Evolutionary conservation across 495 filamentous ascomycete species (phyloP), one percentile per base, ranked within the genome.

Genomic region (Hypoxylon perforatum): DNA sequence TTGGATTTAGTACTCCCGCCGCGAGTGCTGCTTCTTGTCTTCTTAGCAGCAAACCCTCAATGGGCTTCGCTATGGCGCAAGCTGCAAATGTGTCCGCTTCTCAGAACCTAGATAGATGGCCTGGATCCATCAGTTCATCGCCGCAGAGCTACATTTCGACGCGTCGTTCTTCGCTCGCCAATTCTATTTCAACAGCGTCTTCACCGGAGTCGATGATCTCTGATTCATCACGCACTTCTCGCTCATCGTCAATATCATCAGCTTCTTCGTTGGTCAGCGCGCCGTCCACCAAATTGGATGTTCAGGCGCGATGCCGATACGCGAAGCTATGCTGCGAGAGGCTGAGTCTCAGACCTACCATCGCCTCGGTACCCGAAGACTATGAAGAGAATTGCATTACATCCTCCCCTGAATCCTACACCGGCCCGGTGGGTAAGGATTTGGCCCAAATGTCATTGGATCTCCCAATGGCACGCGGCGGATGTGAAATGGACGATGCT

Each of bases 151-250:
- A 88, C 78, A 79, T 83, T 76, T 78, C 85, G 67, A 81, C 84
- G 63, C 87, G 91, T 57, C 88, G 91, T 60, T 91, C 91, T 19
- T 93, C 92, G 38, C 80, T 92, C 62, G 90, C 92, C 72, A 90
- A 87, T 70, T 89, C 91, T 6, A 83, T 87, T 62, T 95, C 92
- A 2, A 88, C 87, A 25, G 83, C 87, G 39, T 96, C 92, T 51
- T 96, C 92, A 35, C 93, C 93, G 42, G 93, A 96, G 68, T 96
- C 92, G 57, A 94, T 95, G 92, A 80, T 96, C 21, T 95, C 92
- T 47, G 93, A 96, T 77, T 87, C 82, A 47, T 94, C 91, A 38
- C 87, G 85, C 62, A 85, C 88, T 58, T 92, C 90, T 66, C 84
- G 89, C 57, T 91, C 88, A 36, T 92, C 89, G 66, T 91, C 90